Conservation (phyloP, 148 eudicot species). For the Limonium bicolor region DNA sequence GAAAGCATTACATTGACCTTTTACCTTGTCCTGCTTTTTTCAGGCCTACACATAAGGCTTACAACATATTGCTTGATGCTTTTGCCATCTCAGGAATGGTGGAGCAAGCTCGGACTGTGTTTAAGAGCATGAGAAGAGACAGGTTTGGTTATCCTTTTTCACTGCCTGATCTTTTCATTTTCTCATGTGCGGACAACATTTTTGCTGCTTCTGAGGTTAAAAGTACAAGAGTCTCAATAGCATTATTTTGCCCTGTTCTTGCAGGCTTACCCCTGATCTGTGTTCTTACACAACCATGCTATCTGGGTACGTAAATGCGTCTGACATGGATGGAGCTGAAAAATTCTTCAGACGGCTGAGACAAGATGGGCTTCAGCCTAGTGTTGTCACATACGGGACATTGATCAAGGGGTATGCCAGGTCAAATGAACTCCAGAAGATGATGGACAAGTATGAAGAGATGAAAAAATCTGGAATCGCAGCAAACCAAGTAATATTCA, state of each 20-base stretch:
- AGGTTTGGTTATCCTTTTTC: constrained; percentile 34
- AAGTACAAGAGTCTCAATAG: too few relatives aligned
- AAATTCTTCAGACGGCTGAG: constrained; percentile 66
- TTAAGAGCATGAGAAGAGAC: constrained; percentile 95
- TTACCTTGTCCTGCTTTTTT: too few relatives aligned
- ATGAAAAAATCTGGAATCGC: constrained; percentile 49
- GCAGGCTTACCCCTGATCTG: constrained; percentile 83
- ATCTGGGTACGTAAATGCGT: constrained; percentile 71
- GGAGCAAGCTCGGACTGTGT: constrained; percentile 77
- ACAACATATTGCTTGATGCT: constrained; percentile 91
- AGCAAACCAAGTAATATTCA: constrained; percentile 62
- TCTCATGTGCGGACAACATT: too few relatives aligned
- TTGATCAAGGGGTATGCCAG: constrained; percentile 79
- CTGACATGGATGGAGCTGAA: constrained; percentile 96
- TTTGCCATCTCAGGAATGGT: constrained; percentile 97
- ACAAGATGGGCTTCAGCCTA: constrained; percentile 54
- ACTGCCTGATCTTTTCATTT: too few relatives aligned
- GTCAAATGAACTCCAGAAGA: constrained; percentile 50
- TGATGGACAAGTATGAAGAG: constrained; percentile 71
- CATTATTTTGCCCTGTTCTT: constrained; percentile 9
- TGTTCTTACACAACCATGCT: constrained; percentile 87
- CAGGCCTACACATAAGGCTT: constrained; percentile 91
- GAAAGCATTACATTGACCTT: too few relatives aligned
- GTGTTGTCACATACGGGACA: constrained; percentile 64
- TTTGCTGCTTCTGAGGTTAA: too few relatives aligned